Conservation (phyloP, 176 grass and related monocot genomes). For the Miscanthus lutarioriparius region DNA sequence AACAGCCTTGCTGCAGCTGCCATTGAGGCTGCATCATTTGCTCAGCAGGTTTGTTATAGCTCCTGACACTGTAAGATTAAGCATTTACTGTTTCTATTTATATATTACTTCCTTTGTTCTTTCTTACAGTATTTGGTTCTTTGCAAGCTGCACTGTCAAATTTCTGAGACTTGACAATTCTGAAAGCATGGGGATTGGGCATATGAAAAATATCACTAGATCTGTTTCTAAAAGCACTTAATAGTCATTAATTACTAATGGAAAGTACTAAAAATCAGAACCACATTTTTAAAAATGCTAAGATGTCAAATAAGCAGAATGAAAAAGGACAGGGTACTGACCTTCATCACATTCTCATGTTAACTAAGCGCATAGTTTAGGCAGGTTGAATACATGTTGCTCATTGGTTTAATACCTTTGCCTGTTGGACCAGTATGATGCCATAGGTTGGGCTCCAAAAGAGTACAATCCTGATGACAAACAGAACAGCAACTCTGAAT, state of each 20-base stretch:
- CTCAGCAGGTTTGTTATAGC: conserved; percentile 71
- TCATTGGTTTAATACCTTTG: conserved; percentile 24
- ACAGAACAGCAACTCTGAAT: conserved; percentile 44
- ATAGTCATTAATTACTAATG: neutral
- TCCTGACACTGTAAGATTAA: conserved; percentile 8
- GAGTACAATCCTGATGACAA: conserved; percentile 93
- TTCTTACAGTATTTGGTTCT: neutral
- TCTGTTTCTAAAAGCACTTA: neutral
- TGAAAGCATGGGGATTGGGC: neutral
- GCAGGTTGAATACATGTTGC: conserved; percentile 1
- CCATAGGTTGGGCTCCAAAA: conserved; percentile 92
- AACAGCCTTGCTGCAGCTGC: conserved; percentile 93
- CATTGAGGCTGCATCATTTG: conserved; percentile 98
- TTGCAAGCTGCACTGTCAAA: neutral
- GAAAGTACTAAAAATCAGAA: neutral
- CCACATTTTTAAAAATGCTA: neutral
- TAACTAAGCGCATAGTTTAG: conserved; percentile 16
- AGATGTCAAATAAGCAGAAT: neutral
- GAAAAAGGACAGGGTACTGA: neutral
- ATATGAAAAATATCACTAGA: neutral
- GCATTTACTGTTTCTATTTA: neutral
- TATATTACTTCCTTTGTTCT: neutral
- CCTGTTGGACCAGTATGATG: conserved; percentile 73
- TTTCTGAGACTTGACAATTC: neutral
- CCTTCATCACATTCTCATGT: neutral